These are phyloP conservation scores for Fusarium keratoplasticum DNA, from an alignment of 2,329 filamentous ascomycete species.

Conservation along the genomic window DNA sequence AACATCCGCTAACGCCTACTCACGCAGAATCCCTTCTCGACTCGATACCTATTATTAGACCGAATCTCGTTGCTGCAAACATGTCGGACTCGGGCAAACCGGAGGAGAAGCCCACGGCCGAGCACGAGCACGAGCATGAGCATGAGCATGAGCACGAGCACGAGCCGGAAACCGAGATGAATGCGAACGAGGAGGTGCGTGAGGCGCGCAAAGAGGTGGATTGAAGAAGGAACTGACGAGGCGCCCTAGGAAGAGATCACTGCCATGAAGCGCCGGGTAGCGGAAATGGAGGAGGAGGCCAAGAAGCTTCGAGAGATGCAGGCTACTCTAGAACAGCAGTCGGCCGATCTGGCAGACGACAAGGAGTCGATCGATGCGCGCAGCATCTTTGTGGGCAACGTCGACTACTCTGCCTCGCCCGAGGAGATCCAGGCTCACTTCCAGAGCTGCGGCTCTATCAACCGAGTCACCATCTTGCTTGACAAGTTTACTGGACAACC, in stretches of 20 bases:
- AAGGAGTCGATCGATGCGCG: constrained; percentile 95
- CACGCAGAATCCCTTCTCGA: constrained; percentile 8
- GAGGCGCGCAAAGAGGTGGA: constrained; percentile 46
- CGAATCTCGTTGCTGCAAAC: constrained; percentile 10
- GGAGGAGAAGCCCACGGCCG: constrained; percentile 46
- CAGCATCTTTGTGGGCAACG: constrained; percentile 98
- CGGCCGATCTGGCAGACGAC: constrained; percentile 85
- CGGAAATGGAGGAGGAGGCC: constrained; percentile 91
- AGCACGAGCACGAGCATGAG: constrained; percentile 46
- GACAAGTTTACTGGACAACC: constrained; percentile 99
- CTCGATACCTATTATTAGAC: neutral
- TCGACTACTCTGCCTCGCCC: constrained; percentile 96
- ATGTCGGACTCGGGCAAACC: constrained; percentile 51
- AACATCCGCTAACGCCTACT: constrained; percentile 19
- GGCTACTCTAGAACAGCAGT: constrained; percentile 84
- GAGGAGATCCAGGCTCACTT: constrained; percentile 98
- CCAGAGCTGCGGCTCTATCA: constrained; percentile 96
- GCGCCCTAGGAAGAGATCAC: constrained; percentile 77
- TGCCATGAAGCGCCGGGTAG: constrained; percentile 87
- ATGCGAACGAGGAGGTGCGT: constrained; percentile 52
- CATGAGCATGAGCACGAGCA: constrained; percentile 45
- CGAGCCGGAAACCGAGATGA: constrained; percentile 47
- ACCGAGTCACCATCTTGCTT: constrained; percentile 94
- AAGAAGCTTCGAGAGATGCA: constrained; percentile 91
- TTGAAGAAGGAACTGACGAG: constrained; percentile 48